phyloP scores from a whole-genome alignment of 164 flowering plant species.

The Macadamia tetraphylla region DNA sequence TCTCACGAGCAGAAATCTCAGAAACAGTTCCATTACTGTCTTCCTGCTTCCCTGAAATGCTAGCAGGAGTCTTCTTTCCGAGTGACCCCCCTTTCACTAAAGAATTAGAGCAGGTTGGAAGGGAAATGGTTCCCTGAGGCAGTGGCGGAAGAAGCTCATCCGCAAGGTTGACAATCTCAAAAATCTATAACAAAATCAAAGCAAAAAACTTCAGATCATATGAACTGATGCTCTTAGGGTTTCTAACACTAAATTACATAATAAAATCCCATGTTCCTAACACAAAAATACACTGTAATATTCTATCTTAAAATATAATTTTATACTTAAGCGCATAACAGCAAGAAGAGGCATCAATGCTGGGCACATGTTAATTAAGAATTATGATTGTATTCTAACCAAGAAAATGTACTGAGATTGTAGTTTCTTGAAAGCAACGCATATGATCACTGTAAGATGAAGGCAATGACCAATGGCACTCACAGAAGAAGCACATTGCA shows the following conservation, averaged over 20 bases:
- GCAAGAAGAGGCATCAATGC: no score
- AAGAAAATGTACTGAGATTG: no score
- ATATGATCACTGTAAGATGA: no score
- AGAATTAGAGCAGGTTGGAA: constrained; percentile 59
- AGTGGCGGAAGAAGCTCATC: constrained; percentile 97
- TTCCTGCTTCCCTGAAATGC: constrained; percentile 62
- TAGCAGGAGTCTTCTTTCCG: constrained; percentile 42
- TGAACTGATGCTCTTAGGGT: neutral
- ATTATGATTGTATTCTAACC: no score
- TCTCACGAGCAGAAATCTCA: constrained; percentile 78
- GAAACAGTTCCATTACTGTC: constrained; percentile 45
- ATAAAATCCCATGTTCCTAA: neutral
- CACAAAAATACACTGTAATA: neutral
- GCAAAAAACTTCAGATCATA: neutral
- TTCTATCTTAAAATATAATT: neutral
- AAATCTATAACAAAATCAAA: constrained; percentile 45
- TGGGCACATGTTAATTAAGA: no score
- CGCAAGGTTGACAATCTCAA: constrained; percentile 94
- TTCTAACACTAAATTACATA: neutral
- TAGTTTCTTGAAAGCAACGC: no score
- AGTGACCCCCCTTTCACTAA: constrained; percentile 69
- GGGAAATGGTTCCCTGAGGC: constrained; percentile 88
- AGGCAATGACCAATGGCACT: no score
- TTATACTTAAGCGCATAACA: no score
- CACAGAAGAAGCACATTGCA: no score